A percentile compares a stretch with the other conserved stretches of the same genome.
phyloP scores from a whole-genome alignment of 768 basidiomycete species.

The Neoboletus subvelutipes region DNA sequence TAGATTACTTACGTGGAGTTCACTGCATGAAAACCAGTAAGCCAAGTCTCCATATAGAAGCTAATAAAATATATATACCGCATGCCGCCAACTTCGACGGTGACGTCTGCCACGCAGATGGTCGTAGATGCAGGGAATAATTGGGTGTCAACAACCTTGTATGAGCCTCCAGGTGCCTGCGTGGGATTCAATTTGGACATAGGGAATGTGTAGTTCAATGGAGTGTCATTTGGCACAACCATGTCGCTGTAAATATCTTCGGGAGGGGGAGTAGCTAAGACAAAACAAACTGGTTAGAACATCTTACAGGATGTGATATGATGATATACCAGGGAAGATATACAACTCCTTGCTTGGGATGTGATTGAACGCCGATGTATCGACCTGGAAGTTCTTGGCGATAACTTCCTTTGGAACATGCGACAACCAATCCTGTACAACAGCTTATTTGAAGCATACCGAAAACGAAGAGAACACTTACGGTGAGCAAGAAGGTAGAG shows the following conservation, averaged over 20 bases:
- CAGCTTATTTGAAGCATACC: background rate
- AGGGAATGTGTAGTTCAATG: conserved; percentile 53
- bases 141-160: conserved; percentile 58
- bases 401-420: conserved; percentile 59
- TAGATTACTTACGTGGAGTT: conserved; percentile 42
- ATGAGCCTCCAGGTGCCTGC: conserved; percentile 50
- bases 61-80: conserved; percentile 35
- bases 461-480: background rate
- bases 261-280: conserved; percentile 42
- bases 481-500: conserved; percentile 48
- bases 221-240: conserved; percentile 49
- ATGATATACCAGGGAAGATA: conserved; percentile 46
- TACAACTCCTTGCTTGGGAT: conserved; percentile 56
- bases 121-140: conserved; percentile 54
- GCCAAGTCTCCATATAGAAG: background rate
- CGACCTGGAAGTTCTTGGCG: conserved; percentile 61
- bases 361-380: conserved; percentile 49
- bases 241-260: conserved; percentile 41
- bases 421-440: conserved; percentile 60
- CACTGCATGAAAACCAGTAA: conserved; percentile 27
- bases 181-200: conserved; percentile 47
- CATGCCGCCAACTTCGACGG: conserved; percentile 59
- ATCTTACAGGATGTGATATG: background rate
- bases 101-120: conserved; percentile 57
- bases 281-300: background rate